phyloP scores from a whole-genome alignment of 2,329 filamentous ascomycete species.

The Cercospora sojina region DNA sequence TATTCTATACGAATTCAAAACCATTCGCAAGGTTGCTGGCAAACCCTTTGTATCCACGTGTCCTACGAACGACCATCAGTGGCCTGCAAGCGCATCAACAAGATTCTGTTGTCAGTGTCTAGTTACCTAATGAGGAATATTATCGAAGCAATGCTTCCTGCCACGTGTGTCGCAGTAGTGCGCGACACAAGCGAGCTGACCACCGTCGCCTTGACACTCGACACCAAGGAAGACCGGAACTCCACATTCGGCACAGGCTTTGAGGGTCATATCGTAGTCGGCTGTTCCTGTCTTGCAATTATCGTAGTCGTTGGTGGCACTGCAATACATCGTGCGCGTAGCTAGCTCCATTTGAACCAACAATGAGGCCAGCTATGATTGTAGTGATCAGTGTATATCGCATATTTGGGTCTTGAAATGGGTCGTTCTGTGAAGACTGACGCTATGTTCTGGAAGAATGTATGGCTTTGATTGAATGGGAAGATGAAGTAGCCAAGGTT shows the following conservation, averaged over 20 bases:
- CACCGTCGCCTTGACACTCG: not conserved
- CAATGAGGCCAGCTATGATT: not conserved
- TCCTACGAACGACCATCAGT: not conserved
- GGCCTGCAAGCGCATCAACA: not conserved
- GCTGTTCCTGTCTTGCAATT: not conserved
- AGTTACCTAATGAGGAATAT: not conserved
- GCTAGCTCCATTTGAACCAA: too few species aligned
- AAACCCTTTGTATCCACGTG: not conserved
- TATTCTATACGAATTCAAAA: too few species aligned
- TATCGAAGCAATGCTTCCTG: not conserved
- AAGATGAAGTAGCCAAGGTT: not conserved
- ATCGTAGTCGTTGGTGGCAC: not conserved
- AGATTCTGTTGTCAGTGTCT: not conserved
- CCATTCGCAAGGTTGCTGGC: not conserved
- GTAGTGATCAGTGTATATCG: not conserved
- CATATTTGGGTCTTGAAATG: not conserved
- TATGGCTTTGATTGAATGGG: not conserved
- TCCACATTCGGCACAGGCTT: not conserved
- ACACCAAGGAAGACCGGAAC: not conserved
- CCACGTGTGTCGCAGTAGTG: not conserved
- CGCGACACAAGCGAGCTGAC: not conserved
- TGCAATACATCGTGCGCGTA: not conserved
- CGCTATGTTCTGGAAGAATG: not conserved
- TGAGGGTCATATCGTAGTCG: not conserved
- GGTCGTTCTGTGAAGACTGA: not conserved